Conservation (phyloP, 345 rosid species). For the Hibiscus trionum region DNA sequence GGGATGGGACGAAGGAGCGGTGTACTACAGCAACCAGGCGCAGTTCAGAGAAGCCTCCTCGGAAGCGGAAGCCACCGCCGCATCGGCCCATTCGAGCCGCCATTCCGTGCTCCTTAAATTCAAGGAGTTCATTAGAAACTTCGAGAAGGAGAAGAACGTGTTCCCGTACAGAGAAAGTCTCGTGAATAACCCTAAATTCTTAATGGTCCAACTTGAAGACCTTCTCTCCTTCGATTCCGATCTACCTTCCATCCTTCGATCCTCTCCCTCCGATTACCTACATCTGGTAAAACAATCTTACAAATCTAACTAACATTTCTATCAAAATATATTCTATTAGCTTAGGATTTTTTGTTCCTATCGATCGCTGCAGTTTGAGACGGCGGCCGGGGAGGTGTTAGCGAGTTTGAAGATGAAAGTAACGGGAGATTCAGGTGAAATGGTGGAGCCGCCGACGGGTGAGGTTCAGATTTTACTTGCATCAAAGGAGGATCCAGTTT, state of each 20-base stretch:
- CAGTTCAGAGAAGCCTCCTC: conserved; percentile 66
- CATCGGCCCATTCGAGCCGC: conserved; percentile 24
- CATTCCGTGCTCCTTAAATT: conserved; percentile 69
- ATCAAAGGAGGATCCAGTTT: conserved; percentile 73
- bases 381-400: conserved; percentile 81
- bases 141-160: conserved; percentile 58
- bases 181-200: conserved; percentile 58
- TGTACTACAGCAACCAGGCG: conserved; percentile 89
- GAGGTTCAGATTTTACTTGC: conserved; percentile 79
- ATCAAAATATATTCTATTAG: background rate
- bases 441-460: conserved; percentile 55
- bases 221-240: conserved; percentile 74
- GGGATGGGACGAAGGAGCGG: conserved; percentile 5
- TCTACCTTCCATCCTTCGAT: conserved; percentile 70
- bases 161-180: conserved; percentile 86
- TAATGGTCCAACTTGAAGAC: conserved; percentile 68
- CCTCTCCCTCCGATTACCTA: conserved; percentile 74
- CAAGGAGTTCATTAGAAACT: conserved; percentile 82
- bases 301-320: no score
- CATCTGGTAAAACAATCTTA: conserved; percentile 41
- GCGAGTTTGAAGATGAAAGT: conserved; percentile 71
- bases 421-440: conserved; percentile 64
- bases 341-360: background rate
- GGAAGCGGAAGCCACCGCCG: conserved; percentile 27
- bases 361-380: conserved; percentile 51